Evolutionary conservation across 192 early-diverging fungal species (phyloP).

Genomic region (Dispira simplex): DNA sequence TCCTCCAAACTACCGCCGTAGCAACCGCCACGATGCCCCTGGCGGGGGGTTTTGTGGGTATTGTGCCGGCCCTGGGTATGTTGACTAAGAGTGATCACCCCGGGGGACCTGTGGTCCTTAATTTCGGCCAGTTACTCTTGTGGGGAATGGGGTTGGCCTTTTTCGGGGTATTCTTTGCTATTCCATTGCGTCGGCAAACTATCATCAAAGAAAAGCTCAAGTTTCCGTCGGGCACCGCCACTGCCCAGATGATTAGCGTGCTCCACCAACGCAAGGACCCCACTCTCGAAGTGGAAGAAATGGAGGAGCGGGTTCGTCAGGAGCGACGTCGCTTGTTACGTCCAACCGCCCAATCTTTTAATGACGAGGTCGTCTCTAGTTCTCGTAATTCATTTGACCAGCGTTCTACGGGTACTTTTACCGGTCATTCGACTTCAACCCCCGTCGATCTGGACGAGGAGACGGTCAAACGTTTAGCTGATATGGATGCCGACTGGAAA

Average conservation of each 20-base stretch:
- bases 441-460: constrained; percentile 8
- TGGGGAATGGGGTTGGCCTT: constrained; percentile 68
- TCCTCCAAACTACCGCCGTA: constrained; percentile 66
- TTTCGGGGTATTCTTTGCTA: constrained; percentile 85
- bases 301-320: background rate
- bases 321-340: background rate
- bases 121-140: constrained; percentile 37
- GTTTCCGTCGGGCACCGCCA: constrained; percentile 77
- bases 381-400: background rate
- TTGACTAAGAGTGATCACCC: constrained; percentile 39
- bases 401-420: background rate
- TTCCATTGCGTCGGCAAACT: constrained; percentile 59
- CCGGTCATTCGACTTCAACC: background rate
- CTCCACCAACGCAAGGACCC: constrained; percentile 44
- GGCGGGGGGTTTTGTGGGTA: constrained; percentile 63
- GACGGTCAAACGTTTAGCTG: background rate
- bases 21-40: constrained; percentile 80
- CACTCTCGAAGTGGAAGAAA: constrained; percentile 16
- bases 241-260: constrained; percentile 69
- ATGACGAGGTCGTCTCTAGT: too few species aligned
- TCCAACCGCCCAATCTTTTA: background rate
- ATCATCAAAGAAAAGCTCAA: constrained; percentile 66
- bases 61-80: constrained; percentile 64
- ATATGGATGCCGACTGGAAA: constrained; percentile 36
- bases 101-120: constrained; percentile 31